A percentile compares a stretch with the other conserved stretches of the same genome.
Evolutionary conservation across 176 grass and related monocot species (phyloP).

Genomic region (Zizania latifolia): DNA sequence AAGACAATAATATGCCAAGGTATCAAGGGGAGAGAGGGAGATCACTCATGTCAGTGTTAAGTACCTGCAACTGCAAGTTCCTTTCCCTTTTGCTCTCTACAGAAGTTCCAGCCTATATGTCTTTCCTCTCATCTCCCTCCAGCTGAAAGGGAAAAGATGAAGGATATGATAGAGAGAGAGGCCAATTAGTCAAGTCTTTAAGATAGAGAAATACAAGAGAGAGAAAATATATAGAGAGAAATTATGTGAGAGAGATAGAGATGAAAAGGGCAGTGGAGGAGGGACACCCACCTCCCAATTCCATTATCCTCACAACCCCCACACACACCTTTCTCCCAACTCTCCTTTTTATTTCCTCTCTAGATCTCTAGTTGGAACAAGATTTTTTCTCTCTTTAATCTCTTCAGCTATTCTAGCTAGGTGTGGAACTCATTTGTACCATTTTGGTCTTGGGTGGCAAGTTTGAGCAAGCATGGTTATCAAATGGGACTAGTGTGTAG

Average conservation of each 20-base stretch:
- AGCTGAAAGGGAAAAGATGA: constrained; percentile 74
- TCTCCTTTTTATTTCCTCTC: constrained; percentile 39
- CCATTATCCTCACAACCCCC: constrained; percentile 65
- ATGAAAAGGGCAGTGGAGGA: constrained; percentile 47
- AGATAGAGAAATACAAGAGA: too few relatives aligned
- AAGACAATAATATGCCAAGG: constrained; percentile 21
- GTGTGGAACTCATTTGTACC: constrained; percentile 32
- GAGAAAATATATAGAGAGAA: constrained; percentile 23
- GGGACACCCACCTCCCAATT: constrained; percentile 76
- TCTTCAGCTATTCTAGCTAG: constrained; percentile 30
- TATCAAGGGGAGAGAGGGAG: constrained; percentile 44
- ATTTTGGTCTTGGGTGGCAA: constrained; percentile 25
- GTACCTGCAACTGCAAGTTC: constrained; percentile 69
- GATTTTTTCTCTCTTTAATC: constrained; percentile 27
- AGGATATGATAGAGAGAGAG: constrained; percentile 23
- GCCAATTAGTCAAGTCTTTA: constrained; percentile 46
- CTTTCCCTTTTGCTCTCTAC: constrained; percentile 70
- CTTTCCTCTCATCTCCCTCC: constrained; percentile 41
- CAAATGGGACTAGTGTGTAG: constrained; percentile 12
- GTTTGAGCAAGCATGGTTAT: constrained; percentile 41
- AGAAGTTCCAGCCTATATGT: constrained; percentile 39
- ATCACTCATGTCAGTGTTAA: constrained; percentile 71
- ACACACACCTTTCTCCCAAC: constrained; percentile 30
- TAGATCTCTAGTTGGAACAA: constrained; percentile 32
- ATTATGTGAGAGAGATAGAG: too few relatives aligned